Evolutionary conservation across 345 rosid species (phyloP).

Genomic region (Geranium rotundifolium): DNA sequence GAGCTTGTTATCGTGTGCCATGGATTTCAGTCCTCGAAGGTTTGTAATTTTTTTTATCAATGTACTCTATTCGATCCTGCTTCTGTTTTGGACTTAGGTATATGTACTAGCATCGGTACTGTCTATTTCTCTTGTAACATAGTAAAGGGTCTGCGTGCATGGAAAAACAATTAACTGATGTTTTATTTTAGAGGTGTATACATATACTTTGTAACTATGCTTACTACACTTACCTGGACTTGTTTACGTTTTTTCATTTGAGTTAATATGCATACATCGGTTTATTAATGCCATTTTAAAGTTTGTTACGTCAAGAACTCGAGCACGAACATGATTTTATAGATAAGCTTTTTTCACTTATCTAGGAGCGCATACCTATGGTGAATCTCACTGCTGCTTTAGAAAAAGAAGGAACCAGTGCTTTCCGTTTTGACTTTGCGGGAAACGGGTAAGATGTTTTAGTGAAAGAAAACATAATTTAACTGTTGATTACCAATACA

Average conservation of each 20-base stretch:
- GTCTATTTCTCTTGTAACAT: too few relatives aligned
- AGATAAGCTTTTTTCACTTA: not conserved
- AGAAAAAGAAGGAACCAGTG: slow-evolving; percentile 41
- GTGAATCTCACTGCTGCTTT: slow-evolving; percentile 42
- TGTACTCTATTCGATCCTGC: not conserved
- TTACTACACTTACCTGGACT: too few relatives aligned
- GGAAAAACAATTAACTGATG: too few relatives aligned
- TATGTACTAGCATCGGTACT: too few relatives aligned
- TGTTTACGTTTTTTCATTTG: too few relatives aligned
- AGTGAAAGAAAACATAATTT: not conserved
- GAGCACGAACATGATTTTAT: not conserved
- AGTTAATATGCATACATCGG: too few relatives aligned
- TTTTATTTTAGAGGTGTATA: too few relatives aligned
- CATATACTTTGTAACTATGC: too few relatives aligned
- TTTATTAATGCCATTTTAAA: too few relatives aligned
- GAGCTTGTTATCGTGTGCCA: slow-evolving; percentile 77
- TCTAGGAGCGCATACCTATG: slow-evolving; percentile 71
- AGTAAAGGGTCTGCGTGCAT: too few relatives aligned
- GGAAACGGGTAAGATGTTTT: slow-evolving; percentile 63
- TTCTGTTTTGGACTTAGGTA: too few relatives aligned
- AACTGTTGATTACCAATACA: not conserved
- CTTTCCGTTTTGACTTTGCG: slow-evolving; percentile 80
- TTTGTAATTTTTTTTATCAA: slow-evolving; percentile 9
- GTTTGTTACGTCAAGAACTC: too few relatives aligned
- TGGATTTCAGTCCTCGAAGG: slow-evolving; percentile 77